A percentile compares a stretch with the other conserved stretches of the same genome.
These are phyloP conservation scores for Acanthamoeba triangularis DNA, from an alignment of 208 protist species.

Conservation along the genomic window DNA sequence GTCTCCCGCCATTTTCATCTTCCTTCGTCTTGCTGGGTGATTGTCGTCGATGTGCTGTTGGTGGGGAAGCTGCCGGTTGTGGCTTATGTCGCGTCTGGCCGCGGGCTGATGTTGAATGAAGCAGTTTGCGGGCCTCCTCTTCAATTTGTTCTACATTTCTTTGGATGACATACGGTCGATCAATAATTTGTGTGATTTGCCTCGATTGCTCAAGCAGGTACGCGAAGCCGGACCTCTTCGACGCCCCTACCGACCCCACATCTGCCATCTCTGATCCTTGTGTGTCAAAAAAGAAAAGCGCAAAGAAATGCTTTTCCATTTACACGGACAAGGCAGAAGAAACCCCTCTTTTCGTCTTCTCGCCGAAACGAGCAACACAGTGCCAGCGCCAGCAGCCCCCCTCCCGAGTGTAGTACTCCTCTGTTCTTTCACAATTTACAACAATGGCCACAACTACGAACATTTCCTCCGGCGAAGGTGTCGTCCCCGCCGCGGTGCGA, in stretches of 20 bases:
- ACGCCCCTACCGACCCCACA: background rate
- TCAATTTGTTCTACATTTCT: conserved; percentile 59
- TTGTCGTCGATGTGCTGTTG: background rate
- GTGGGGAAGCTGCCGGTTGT: background rate
- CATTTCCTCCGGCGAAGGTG: background rate
- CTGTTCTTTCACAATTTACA: no score
- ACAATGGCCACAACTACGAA: no score
- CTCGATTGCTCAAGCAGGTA: background rate
- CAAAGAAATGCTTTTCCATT: no score
- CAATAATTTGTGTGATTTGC: conserved; percentile 38
- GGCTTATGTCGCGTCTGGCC: background rate
- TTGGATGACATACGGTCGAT: conserved; percentile 32
- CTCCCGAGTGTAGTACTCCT: no score
- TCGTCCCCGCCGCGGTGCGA: background rate
- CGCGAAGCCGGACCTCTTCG: background rate
- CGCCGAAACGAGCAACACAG: no score
- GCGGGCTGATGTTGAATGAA: background rate
- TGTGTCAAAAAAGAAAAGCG: no score
- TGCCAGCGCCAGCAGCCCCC: no score
- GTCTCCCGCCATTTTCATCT: background rate
- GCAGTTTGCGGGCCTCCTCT: conserved; percentile 50
- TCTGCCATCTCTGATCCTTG: no score
- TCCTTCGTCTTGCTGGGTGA: background rate
- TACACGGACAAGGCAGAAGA: no score
- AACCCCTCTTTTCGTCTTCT: no score